Conservation (phyloP, 768 basidiomycete genomes). For the Russula vinacea region DNA sequence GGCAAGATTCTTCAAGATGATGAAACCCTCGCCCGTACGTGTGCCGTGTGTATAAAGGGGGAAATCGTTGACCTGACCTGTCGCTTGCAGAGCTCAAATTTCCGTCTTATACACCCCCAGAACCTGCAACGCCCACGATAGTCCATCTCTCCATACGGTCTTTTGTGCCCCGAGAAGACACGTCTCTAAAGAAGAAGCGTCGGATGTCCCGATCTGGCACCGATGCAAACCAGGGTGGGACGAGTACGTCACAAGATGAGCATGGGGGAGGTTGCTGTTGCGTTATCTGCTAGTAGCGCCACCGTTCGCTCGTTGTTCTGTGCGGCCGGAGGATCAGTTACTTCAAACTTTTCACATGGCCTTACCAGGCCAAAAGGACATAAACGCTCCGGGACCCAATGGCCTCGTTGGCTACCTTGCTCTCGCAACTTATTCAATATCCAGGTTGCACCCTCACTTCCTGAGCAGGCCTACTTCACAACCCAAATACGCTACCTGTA, state of each 20-base stretch:
- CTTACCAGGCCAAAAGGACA: neutral
- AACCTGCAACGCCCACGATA: constrained; percentile 50
- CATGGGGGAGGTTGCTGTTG: constrained; percentile 38
- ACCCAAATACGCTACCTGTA: constrained; percentile 9
- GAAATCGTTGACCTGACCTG: neutral
- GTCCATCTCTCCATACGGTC: constrained; percentile 74
- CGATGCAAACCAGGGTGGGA: constrained; percentile 13
- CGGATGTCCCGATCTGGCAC: constrained; percentile 34
- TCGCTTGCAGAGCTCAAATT: constrained; percentile 35
- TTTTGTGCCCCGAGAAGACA: constrained; percentile 49
- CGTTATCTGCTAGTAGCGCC: constrained; percentile 40
- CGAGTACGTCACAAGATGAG: constrained; percentile 23
- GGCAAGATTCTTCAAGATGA: constrained; percentile 84
- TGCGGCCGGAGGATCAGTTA: neutral
- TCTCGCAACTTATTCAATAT: neutral
- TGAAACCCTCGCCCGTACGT: constrained; percentile 65
- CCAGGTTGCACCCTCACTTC: neutral
- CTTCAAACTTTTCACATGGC: neutral
- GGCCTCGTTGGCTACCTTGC: neutral
- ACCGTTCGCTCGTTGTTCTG: too few species aligned
- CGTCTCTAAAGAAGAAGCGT: constrained; percentile 54
- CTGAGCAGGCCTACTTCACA: neutral
- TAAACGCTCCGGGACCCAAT: neutral
- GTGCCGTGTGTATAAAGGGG: neutral
- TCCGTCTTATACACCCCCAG: constrained; percentile 35